Evolutionary conservation across 805 yeast species (phyloP), one percentile per base, ranked within the genome.

Genomic region (Zygoascus bituminiphila): DNA sequence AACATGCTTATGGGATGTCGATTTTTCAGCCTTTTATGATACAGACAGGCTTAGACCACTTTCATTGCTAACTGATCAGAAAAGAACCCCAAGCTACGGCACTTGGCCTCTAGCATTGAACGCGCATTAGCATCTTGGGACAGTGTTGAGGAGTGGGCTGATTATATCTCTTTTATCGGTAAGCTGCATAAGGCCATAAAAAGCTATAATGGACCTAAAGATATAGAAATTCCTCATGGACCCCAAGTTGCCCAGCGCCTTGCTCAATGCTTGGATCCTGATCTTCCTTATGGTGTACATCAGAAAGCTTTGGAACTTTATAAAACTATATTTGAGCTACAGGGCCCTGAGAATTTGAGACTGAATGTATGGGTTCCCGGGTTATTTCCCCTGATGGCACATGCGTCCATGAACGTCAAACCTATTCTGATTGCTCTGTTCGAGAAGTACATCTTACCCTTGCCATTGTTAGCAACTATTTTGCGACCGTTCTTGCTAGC

Each of bases 141-240:
- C 46, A 68, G 84, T 1, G 83, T 88, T 1, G 84, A 81, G 26
- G 98, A 93, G 69, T 93, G 99, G 99, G 98, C 98, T 12, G 98
- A 93, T 62, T 88, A 91, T 63, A 93, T 93, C 49, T 83, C 97
- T 20, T 89, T 87, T 62, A 70, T 94, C 41, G 81, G 91, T 1
- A 79, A 84, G 51, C 73, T 94, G 5, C 79, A 81, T 50, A 86
- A 88, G 62, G 81, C 94, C 0, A 65, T 89, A 37, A 77, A 75
- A 50, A 66, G 68, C 19, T 41, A 41, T 21, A 73, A 63, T 57
- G 44, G 37, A 12, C 73, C 57, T 54, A 62, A 55, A 54, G 66
- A 44, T 49, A 61, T 55, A 60, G 64, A 29, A 65, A 65, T 40
- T 77, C 10, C 98, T 96, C 0, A 73, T 70, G 42, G 77, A 82